Evolutionary conservation across 2,329 filamentous ascomycete species (phyloP).

Genomic region (Aureobasidium leucospermi): DNA sequence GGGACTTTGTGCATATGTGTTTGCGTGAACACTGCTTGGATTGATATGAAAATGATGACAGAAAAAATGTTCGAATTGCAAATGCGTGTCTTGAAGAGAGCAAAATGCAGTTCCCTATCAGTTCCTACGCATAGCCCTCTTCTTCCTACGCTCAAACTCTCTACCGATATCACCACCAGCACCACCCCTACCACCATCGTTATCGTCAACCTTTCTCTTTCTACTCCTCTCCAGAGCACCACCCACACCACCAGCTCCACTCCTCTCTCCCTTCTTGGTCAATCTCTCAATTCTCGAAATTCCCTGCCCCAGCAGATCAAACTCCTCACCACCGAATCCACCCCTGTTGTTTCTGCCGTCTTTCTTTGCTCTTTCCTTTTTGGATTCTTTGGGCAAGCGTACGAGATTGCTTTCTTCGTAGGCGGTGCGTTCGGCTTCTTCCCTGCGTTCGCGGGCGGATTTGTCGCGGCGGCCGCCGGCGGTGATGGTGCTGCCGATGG

Average conservation of each 20-base stretch:
- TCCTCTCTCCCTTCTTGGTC: constrained; percentile 50
- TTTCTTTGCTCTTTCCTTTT: constrained; percentile 70
- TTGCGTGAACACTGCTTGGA: too few relatives aligned
- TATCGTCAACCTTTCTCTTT: constrained; percentile 63
- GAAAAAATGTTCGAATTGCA: neutral
- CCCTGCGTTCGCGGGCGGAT: constrained; percentile 65
- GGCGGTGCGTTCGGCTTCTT: constrained; percentile 68
- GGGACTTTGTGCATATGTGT: too few relatives aligned
- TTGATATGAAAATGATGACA: too few relatives aligned
- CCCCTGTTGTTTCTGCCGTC: constrained; percentile 25
- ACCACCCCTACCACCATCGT: constrained; percentile 61
- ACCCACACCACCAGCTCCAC: constrained; percentile 45
- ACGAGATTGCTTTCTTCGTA: constrained; percentile 94
- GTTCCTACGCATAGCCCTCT: constrained; percentile 16
- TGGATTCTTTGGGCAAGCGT: constrained; percentile 75
- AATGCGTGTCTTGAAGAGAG: neutral
- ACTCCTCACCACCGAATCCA: constrained; percentile 88
- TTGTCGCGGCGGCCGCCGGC: constrained; percentile 72
- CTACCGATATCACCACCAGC: constrained; percentile 43
- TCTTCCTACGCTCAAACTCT: constrained; percentile 18
- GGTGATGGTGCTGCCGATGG: constrained; percentile 79
- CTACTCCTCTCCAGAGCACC: constrained; percentile 73
- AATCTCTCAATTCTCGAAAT: constrained; percentile 79
- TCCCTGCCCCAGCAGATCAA: constrained; percentile 75
- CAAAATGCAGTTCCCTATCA: neutral